Base-by-base conservation (phyloP, 257 asterid genomes). In the Thymus mandschuricus region DNA sequence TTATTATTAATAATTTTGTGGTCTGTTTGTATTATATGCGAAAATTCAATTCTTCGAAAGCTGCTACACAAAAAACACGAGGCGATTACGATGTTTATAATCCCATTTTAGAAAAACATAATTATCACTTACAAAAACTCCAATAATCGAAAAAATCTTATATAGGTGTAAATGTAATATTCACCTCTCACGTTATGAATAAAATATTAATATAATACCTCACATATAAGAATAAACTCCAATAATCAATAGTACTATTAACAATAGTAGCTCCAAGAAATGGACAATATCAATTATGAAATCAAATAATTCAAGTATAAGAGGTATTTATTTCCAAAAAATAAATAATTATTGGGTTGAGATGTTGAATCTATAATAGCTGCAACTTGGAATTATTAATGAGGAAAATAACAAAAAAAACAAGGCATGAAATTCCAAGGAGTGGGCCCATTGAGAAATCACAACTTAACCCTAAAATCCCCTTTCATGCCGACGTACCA, bases 401-500 rank as follows among this genome's bases (percentile, higher is more conserved):
- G 27, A 21, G 10, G 1, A 2, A 3, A 6, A 28, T 27, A 72
- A 33, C 29, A 35, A 35, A 21, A 21, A 35, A 73, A 43, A 73
- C 52, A 54, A 10, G 60, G 28, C 55, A 41, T 56, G 34, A 46
- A 65, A 56, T 66, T 74, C 78, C 44, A 74, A 33, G 41, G 56
- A 64, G 81, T 48, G 52, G 77, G 77, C 70, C 46, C 31, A 45
- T 10, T n/a, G 9, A 29, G 52, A 51, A 21, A 73, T 10, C 15
- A 11, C 33, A 50, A 41, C 38, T 21, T 64, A 64, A 58, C 51
- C 65, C 55, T 66, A 79, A 71, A 65, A 51, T 55, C 58, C 60
- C 64, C 71, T 52, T 77, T 66, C 9, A 13, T 27, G 83, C 78
- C 71, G 75, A 78, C 78, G 56, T 34, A 38, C 49, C 81, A 78